Percentiles rank a stretch among this genome's conserved stretches.
Evolutionary conservation across 2,329 filamentous ascomycete genomes (phyloP).

Genomic region (Rhinocladiella mackenziei): DNA sequence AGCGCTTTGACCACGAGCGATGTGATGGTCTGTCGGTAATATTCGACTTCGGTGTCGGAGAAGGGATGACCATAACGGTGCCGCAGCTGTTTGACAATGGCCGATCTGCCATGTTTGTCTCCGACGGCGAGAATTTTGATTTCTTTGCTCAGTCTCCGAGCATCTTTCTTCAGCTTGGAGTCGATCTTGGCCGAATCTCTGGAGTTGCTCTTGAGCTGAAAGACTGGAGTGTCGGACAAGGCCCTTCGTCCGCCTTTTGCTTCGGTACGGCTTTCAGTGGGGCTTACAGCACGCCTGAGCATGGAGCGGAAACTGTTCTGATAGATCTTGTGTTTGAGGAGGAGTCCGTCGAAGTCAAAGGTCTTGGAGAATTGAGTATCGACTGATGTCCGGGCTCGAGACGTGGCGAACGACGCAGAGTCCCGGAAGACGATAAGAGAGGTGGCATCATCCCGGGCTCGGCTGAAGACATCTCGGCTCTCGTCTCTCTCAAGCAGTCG

Average conservation of each 20-base stretch:
- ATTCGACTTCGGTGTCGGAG: constrained; percentile 15
- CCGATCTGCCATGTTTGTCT: constrained; percentile 16
- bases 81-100: constrained; percentile 17
- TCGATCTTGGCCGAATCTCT: constrained; percentile 20
- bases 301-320: constrained; percentile 23
- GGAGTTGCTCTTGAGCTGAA: constrained; percentile 9
- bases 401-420: constrained; percentile 17
- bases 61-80: constrained; percentile 13
- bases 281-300: constrained; percentile 17
- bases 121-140: constrained; percentile 22
- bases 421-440: constrained; percentile 26
- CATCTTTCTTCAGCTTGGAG: constrained; percentile 17
- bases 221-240: constrained; percentile 7
- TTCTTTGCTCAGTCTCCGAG: constrained; percentile 14
- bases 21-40: constrained; percentile 16
- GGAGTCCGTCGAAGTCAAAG: constrained; percentile 25
- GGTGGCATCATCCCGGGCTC: constrained; percentile 25
- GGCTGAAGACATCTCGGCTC: constrained; percentile 22
- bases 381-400: constrained; percentile 5
- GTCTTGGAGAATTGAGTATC: constrained; percentile 16
- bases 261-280: constrained; percentile 4
- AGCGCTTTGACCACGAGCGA: constrained; percentile 12
- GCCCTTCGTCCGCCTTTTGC: constrained; percentile 4
- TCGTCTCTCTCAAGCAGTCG: constrained; percentile 16
- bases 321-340: constrained; percentile 25